Conservation (phyloP, 257 asterid genomes). For the Salvia miltiorrhiza region DNA sequence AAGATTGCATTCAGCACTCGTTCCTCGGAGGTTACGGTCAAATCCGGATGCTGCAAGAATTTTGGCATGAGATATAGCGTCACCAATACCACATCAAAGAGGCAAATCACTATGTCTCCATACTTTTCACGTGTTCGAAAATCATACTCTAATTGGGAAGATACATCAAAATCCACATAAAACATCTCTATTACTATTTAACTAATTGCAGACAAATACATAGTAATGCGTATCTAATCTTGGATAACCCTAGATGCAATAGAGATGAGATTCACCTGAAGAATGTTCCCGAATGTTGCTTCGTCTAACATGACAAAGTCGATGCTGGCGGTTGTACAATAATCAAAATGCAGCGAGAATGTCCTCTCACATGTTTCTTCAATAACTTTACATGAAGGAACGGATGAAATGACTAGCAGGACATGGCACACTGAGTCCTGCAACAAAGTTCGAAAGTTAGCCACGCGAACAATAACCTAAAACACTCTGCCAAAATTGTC, state of each 20-base stretch:
- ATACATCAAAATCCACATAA: too few species aligned
- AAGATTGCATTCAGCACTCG: conserved; percentile 85
- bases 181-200: background rate
- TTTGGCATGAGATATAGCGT: conserved; percentile 17
- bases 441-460: conserved; percentile 68
- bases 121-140: too few species aligned
- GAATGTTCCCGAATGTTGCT: conserved; percentile 65
- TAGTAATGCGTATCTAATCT: background rate
- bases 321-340: conserved; percentile 80
- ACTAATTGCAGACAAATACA: too few species aligned
- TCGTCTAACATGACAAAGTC: conserved; percentile 89
- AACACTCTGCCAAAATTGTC: conserved; percentile 67
- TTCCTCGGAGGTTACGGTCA: conserved; percentile 95
- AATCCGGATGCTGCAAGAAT: conserved; percentile 76
- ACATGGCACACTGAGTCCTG: conserved; percentile 94
- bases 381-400: conserved; percentile 85
- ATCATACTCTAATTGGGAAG: too few species aligned
- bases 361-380: conserved; percentile 91
- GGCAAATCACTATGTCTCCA: too few species aligned
- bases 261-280: conserved; percentile 60
- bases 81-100: conserved; percentile 13
- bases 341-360: conserved; percentile 88
- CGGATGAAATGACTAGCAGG: conserved; percentile 79
- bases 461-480: conserved; percentile 31
- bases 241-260: background rate